phyloP scores from a whole-genome alignment of 2,329 filamentous ascomycete species.

The Aspergillus ibericus region DNA sequence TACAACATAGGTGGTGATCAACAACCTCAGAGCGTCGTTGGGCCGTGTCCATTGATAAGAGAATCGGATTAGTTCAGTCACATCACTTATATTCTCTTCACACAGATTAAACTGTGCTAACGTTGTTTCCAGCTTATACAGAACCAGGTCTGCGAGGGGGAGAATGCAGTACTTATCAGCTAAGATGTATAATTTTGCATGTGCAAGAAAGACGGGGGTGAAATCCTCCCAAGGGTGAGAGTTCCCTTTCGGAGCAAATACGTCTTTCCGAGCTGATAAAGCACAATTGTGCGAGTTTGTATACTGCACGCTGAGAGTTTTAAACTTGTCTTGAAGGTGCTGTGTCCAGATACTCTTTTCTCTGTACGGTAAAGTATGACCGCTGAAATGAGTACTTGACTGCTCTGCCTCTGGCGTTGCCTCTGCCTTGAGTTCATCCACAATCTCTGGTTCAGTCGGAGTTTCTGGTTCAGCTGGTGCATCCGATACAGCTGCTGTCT shows the following conservation, averaged over 20 bases:
- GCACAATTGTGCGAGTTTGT: neutral
- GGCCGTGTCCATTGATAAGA: constrained; percentile 36
- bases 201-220: constrained; percentile 40
- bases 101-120: constrained; percentile 33
- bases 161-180: constrained; percentile 43
- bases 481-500: too few species aligned
- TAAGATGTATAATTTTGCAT: constrained; percentile 42
- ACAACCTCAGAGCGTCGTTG: constrained; percentile 17
- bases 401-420: neutral
- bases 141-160: constrained; percentile 29
- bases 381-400: neutral
- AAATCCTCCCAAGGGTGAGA: constrained; percentile 25
- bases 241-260: constrained; percentile 17
- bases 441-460: too few species aligned
- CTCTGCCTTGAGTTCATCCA: constrained; percentile 2
- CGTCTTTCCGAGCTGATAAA: neutral
- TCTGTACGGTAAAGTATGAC: constrained; percentile 4
- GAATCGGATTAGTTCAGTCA: constrained; percentile 39
- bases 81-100: constrained; percentile 23
- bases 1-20: constrained; percentile 24
- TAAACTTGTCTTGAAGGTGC: constrained; percentile 7
- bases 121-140: constrained; percentile 35
- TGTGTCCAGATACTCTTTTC: constrained; percentile 11
- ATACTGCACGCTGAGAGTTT: neutral
- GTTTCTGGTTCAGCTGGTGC: too few species aligned